Conservation (phyloP, 495 filamentous ascomycete genomes). For the Mytilinidion resinicola region DNA sequence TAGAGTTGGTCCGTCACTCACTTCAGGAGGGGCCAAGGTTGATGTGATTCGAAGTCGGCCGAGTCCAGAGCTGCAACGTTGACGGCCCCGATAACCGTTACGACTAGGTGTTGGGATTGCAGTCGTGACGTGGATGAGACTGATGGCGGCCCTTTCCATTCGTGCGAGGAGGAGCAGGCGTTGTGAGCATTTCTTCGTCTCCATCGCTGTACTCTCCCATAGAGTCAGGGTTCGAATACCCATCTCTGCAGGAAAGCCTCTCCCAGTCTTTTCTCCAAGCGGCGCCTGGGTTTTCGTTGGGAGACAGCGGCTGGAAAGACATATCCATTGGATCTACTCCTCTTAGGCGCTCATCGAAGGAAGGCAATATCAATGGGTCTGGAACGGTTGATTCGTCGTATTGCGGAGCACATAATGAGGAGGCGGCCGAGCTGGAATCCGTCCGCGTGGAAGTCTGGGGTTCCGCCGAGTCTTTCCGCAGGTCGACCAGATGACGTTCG, state of each 20-base stretch:
- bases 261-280: not conserved
- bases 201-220: not conserved
- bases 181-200: not conserved
- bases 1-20: too few relatives aligned
- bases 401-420: not conserved
- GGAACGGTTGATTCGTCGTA: not conserved
- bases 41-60: too few relatives aligned
- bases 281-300: not conserved
- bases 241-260: not conserved
- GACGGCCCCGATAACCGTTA: not conserved
- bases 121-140: not conserved
- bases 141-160: not conserved
- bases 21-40: too few relatives aligned
- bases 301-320: not conserved
- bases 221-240: not conserved
- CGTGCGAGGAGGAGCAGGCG: not conserved
- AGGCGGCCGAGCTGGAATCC: not conserved
- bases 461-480: not conserved
- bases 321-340: not conserved
- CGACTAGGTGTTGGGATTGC: not conserved
- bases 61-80: too few relatives aligned
- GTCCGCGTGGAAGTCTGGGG: not conserved
- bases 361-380: not conserved
- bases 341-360: not conserved
- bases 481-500: not conserved